These are phyloP conservation scores for Chalciporus sphaerocephalus DNA, from an alignment of 768 basidiomycete genomes.

Conservation along the genomic window DNA sequence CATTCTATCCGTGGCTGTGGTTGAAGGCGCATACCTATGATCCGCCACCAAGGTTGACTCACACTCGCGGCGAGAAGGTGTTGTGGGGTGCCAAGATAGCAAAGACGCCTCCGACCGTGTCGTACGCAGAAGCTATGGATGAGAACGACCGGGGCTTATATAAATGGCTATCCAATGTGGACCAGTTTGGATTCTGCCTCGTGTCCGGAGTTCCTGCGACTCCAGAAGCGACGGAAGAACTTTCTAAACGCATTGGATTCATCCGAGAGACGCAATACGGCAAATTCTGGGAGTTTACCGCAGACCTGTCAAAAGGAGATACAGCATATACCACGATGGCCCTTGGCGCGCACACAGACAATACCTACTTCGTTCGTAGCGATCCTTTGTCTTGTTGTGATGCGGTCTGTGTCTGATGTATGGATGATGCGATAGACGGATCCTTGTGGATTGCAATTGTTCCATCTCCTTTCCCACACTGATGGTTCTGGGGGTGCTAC, in stretches of 20 bases:
- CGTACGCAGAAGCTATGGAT: conserved; percentile 71
- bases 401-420: conserved; percentile 12
- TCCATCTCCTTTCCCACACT: conserved; percentile 85
- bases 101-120: conserved; percentile 67
- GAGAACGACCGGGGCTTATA: conserved; percentile 61
- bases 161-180: conserved; percentile 81
- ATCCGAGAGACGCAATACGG: conserved; percentile 92
- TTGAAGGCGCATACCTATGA: conserved; percentile 76
- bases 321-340: conserved; percentile 90
- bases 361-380: conserved; percentile 45
- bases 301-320: conserved; percentile 86
- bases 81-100: conserved; percentile 80
- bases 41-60: conserved; percentile 42
- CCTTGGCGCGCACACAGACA: conserved; percentile 81
- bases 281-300: conserved; percentile 95
- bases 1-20: conserved; percentile 87
- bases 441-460: conserved; percentile 92
- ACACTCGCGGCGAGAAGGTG: conserved; percentile 45
- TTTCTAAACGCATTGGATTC: conserved; percentile 73
- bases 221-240: conserved; percentile 77
- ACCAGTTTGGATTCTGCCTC: conserved; percentile 86
- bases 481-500: conserved; percentile 82
- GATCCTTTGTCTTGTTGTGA: not conserved
- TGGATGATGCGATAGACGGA: conserved; percentile 57
- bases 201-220: conserved; percentile 76